Conservation (phyloP, 2,329 filamentous ascomycete species). For the Alternaria atra region DNA sequence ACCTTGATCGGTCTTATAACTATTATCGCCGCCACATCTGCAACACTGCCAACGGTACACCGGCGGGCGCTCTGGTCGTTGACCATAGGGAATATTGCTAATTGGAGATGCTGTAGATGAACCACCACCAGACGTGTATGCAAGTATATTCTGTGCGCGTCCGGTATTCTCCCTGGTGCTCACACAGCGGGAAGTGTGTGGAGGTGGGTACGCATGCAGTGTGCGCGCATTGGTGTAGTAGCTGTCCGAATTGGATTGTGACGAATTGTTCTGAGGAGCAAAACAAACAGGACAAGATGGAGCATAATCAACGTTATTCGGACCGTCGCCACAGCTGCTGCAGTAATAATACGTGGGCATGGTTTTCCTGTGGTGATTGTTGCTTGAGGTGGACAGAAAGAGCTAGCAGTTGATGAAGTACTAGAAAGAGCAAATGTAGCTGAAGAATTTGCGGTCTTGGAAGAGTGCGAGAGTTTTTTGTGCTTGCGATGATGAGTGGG, state of each 20-base stretch:
- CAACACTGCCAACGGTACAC: conserved; percentile 10
- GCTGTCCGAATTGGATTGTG: background rate
- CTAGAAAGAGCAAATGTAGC: background rate
- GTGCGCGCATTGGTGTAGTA: background rate
- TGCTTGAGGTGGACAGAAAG: background rate
- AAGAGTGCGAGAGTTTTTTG: background rate
- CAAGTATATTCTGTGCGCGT: no score
- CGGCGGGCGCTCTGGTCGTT: background rate
- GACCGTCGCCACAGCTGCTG: conserved; percentile 5
- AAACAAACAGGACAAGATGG: background rate
- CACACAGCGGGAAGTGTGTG: background rate
- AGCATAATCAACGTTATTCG: background rate
- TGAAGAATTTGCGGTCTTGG: no score
- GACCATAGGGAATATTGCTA: background rate
- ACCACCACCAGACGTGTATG: background rate
- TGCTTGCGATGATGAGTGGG: background rate
- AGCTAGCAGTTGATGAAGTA: background rate
- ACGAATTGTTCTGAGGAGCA: background rate
- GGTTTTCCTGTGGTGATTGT: background rate
- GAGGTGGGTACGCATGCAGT: background rate
- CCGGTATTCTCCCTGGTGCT: background rate
- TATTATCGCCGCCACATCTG: conserved; percentile 1
- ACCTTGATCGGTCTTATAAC: background rate
- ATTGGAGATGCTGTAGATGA: background rate
- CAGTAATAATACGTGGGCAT: background rate